phyloP scores from a whole-genome alignment of 441 rosid genomes.

The Populus hybrid region DNA sequence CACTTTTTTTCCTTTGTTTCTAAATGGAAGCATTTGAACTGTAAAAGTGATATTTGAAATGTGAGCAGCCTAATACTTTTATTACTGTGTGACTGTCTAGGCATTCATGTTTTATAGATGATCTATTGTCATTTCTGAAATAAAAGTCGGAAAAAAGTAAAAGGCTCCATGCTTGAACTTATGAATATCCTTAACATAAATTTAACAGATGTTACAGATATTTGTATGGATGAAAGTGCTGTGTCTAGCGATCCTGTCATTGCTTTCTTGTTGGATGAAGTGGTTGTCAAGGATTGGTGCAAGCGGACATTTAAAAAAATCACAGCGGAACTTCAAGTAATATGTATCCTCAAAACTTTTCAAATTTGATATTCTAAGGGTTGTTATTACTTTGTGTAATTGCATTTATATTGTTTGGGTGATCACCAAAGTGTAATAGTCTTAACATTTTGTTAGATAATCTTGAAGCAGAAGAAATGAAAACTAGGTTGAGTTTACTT shows the following conservation, averaged over 20 bases:
- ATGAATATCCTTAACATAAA: slow-evolving; percentile 44
- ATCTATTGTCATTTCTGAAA: neutral
- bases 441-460: slow-evolving; percentile 62
- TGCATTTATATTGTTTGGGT: neutral
- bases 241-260: slow-evolving; percentile 91
- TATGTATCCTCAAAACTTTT: slow-evolving; percentile 69
- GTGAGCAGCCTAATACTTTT: neutral
- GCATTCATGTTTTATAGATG: neutral
- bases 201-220: slow-evolving; percentile 79
- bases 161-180: neutral
- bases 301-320: slow-evolving; percentile 67
- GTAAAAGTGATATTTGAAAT: neutral
- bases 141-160: neutral
- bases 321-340: slow-evolving; percentile 53
- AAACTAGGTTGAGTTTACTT: slow-evolving; percentile 48
- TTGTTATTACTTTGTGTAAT: slow-evolving; percentile 8
- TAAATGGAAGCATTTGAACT: neutral
- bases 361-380: neutral
- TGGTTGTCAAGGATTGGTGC: slow-evolving; percentile 97
- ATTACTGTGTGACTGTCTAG: neutral
- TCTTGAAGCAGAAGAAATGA: slow-evolving; percentile 59
- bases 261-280: slow-evolving; percentile 98
- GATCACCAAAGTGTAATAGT: slow-evolving; percentile 18
- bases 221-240: slow-evolving; percentile 96
- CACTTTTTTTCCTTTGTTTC: slow-evolving; percentile 1